These are phyloP conservation scores for Talaromyces liani DNA, from an alignment of 495 filamentous ascomycete genomes.

Conservation along the genomic window DNA sequence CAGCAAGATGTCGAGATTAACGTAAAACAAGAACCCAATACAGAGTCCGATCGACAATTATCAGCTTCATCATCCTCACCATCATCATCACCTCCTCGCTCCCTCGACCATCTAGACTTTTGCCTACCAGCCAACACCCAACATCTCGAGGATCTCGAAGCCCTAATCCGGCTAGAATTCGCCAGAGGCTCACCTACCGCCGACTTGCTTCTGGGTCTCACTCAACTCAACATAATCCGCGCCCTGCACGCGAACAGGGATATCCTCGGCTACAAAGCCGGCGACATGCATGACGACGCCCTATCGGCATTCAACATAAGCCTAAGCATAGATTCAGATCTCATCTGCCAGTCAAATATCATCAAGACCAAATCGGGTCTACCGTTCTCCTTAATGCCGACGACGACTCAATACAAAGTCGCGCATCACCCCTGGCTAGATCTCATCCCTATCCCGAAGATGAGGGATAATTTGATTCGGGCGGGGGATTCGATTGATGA, in stretches of 20 bases:
- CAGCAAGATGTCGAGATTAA: neutral
- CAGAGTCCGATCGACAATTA: too few species aligned
- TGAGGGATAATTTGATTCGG: constrained; percentile 29
- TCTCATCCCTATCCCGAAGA: constrained; percentile 26
- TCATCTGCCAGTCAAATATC: neutral
- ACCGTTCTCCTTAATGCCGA: constrained; percentile 26
- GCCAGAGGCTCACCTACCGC: constrained; percentile 17
- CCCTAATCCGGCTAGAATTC: constrained; percentile 7
- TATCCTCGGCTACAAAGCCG: constrained; percentile 13
- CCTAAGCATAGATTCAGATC: neutral
- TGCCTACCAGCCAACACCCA: neutral
- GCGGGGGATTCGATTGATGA: constrained; percentile 32
- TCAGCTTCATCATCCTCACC: too few species aligned
- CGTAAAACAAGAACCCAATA: neutral
- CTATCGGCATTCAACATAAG: constrained; percentile 18
- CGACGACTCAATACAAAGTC: constrained; percentile 25
- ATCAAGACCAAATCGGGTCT: neutral
- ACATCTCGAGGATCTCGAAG: constrained; percentile 9
- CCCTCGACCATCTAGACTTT: neutral
- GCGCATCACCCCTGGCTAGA: constrained; percentile 35
- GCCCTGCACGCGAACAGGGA: constrained; percentile 18
- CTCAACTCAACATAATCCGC: constrained; percentile 21
- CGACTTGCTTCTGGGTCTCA: constrained; percentile 22
- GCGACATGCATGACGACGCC: constrained; percentile 16
- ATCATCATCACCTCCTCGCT: neutral